Evolutionary conservation across 2,329 filamentous ascomycete genomes (phyloP).

Genomic region (Chalaropsis thielavioides): DNA sequence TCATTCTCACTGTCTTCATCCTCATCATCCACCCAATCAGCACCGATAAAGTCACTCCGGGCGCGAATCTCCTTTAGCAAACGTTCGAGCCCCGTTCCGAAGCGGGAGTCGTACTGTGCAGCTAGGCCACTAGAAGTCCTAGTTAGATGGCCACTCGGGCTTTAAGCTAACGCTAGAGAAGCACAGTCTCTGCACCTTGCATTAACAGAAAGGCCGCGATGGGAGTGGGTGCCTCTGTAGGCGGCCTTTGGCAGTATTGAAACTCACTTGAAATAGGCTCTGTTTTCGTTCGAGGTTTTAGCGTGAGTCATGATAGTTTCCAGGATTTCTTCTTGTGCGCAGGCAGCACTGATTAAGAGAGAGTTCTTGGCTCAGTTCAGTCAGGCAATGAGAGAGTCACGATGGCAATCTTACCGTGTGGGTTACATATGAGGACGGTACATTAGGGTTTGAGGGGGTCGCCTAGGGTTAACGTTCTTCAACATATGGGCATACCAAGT

Average conservation of each 20-base stretch:
- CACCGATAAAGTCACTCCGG: conserved; percentile 46
- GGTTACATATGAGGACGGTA: not conserved
- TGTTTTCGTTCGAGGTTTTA: not conserved
- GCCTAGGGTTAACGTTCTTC: not conserved
- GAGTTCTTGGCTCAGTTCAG: not conserved
- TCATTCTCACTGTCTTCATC: conserved; percentile 23
- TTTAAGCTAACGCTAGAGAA: no score
- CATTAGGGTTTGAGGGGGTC: not conserved
- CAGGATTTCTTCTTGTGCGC: not conserved
- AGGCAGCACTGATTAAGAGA: no score
- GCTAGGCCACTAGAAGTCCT: not conserved
- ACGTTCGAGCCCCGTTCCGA: conserved; percentile 34
- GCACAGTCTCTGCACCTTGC: no score
- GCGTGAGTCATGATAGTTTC: not conserved
- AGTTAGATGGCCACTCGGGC: not conserved
- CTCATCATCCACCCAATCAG: conserved; percentile 36
- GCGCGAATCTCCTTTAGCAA: conserved; percentile 40
- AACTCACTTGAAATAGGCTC: conserved; percentile 13
- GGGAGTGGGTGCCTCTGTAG: not conserved
- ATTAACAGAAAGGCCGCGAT: not conserved
- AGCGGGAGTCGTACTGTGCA: conserved; percentile 7
- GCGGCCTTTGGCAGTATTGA: not conserved
- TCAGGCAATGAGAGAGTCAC: not conserved
- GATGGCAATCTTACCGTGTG: not conserved
- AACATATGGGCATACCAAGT: no score